Percentiles rank a stretch among this genome's conserved stretches.
phyloP scores from a whole-genome alignment of 495 filamentous ascomycete genomes.

The Neurospora tetraspora region DNA sequence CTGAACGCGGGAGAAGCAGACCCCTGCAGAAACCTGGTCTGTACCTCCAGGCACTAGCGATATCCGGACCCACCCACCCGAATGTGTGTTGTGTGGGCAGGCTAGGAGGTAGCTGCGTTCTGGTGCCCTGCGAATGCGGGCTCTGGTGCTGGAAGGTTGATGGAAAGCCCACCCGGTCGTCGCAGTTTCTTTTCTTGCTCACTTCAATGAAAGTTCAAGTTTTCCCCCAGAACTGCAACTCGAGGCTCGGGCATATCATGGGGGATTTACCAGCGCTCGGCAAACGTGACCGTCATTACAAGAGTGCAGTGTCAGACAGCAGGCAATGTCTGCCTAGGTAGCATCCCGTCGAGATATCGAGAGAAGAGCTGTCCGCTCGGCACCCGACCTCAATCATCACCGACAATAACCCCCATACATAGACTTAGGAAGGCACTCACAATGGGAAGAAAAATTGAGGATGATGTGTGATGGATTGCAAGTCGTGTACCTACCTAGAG shows the following conservation, averaged over 20 bases:
- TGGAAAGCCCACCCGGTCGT: conserved; percentile 3
- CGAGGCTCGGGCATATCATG: background rate
- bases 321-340: background rate
- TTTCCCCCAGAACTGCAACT: background rate
- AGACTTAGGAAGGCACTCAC: background rate
- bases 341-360: background rate
- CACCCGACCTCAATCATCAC: background rate
- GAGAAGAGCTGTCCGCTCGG: background rate
- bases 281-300: background rate
- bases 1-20: conserved; percentile 17
- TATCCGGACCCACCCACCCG: conserved; percentile 5
- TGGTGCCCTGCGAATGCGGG: background rate
- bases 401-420: background rate
- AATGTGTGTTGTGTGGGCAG: conserved; percentile 1
- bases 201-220: background rate
- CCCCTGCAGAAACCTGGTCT: conserved; percentile 19
- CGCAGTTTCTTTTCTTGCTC: background rate
- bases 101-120: background rate
- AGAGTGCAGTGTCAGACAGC: background rate
- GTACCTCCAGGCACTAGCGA: conserved; percentile 12
- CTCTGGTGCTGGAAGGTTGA: conserved; percentile 4
- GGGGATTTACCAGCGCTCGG: background rate
- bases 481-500: background rate
- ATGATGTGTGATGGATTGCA: background rate
- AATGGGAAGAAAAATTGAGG: background rate